Base-by-base conservation (phyloP, 768 basidiomycete species). In the Megacollybia marginata region DNA sequence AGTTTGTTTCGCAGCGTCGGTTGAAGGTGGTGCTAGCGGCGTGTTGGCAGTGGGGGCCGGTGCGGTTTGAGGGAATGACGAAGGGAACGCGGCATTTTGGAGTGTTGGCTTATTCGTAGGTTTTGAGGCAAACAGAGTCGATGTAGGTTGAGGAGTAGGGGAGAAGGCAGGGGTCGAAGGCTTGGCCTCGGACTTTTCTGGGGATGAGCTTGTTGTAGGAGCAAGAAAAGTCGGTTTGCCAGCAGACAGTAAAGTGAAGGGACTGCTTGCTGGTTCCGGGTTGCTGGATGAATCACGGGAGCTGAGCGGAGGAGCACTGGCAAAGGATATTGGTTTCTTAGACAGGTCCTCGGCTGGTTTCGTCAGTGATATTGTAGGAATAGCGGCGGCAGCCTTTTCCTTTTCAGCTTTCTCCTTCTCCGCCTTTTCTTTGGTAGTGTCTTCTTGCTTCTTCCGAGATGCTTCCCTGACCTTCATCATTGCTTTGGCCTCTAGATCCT, bases 401-500 rank as follows among this genome's bases (percentile, higher is more conserved):
- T 61, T 65, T 54, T 68, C 68, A 12, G 50, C 42, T 33, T 46
- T 54, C 57, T 69, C 76, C 43, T 60, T 65, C 49, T 67, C 65
- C 0, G 58, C 61, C 36, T 57, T 61, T 33, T 66, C 66, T 53
- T 62, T 62, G 6, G 23, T 6, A 28, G 23, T 6, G 52, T 73
- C 71, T 63, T 79, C 66, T 57, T 73, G 76, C 53, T 67, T 67
- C 47, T 62, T 61, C 50, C 67, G 73, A 28, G 23, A 28, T 11
- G 69, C 69, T 48, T 75, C 71, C 45, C 88, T 72, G 57, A 91
- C 78, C 59, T 75, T 83, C 57, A 77, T 76, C 75, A 91, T 83
- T 19, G 87, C 85, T 40, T 79, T 78, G 3, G 88, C 88, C 57
- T 92, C 88, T 31, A 88, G 63, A 56, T 92, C 88, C 62, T 91